Conservation (phyloP, 73 alveolate genomes). For the Symbiodinium natans region DNA sequence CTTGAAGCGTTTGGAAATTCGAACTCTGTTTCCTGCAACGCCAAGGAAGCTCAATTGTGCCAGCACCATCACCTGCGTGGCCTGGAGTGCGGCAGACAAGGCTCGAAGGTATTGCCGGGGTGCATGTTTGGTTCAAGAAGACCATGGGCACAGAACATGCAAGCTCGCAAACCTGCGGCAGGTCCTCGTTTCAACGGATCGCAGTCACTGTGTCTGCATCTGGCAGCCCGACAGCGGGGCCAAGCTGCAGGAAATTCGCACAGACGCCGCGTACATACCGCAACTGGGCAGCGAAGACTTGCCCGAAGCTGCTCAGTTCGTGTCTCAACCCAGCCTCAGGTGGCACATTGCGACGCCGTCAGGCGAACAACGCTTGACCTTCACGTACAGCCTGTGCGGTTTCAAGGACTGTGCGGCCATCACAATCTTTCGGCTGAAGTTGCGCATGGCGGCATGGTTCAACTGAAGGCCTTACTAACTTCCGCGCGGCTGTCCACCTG, state of each 20-base stretch:
- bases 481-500: too few species aligned
- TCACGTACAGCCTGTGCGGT: conserved; percentile 8
- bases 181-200: not conserved
- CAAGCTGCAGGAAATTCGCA: conserved; percentile 16
- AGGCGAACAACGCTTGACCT: conserved; percentile 14
- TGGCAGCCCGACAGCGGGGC: conserved; percentile 22
- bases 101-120: not conserved
- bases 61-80: not conserved
- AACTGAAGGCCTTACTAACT: too few species aligned
- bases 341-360: conserved; percentile 6
- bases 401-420: not conserved
- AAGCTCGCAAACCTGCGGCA: not conserved
- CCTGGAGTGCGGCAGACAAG: conserved; percentile 10
- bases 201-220: not conserved
- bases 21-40: not conserved
- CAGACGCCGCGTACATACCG: conserved; percentile 12
- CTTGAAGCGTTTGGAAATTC: too few species aligned
- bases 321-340: not conserved
- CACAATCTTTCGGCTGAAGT: too few species aligned
- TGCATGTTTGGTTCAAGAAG: too few species aligned
- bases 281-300: not conserved
- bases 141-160: too few species aligned
- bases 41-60: not conserved
- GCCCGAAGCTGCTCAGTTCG: too few species aligned
- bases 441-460: too few species aligned